phyloP scores from a whole-genome alignment of 1,284 basidiomycete genomes.

The Nidula niveotomentosa region DNA sequence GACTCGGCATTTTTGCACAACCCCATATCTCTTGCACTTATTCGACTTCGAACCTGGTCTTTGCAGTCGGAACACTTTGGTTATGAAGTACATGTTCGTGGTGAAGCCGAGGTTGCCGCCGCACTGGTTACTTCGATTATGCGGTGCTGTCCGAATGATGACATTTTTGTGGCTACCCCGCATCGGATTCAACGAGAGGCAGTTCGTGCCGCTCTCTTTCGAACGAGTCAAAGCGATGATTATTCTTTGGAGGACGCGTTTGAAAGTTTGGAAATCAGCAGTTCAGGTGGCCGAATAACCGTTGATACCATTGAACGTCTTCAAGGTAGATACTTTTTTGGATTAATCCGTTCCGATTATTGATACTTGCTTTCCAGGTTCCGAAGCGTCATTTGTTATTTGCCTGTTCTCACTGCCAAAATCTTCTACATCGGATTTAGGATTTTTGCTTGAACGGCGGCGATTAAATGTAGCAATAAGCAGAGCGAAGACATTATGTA shows the following conservation, averaged over 20 bases:
- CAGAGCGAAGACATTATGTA: conserved; percentile 46
- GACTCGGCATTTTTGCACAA: conserved; percentile 19
- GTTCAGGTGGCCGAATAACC: conserved; percentile 22
- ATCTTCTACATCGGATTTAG: conserved; percentile 31
- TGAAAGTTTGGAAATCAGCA: conserved; percentile 7
- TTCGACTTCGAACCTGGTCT: conserved; percentile 32
- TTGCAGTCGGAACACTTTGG: conserved; percentile 26
- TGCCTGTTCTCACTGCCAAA: conserved; percentile 47
- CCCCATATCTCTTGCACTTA: conserved; percentile 39
- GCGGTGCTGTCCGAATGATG: conserved; percentile 36
- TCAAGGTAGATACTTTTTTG: conserved; percentile 30
- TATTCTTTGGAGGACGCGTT: conserved; percentile 12
- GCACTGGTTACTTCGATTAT: conserved; percentile 35
- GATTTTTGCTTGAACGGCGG: conserved; percentile 43
- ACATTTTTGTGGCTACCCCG: conserved; percentile 49
- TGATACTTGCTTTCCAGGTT: conserved; percentile 26
- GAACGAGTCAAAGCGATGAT: conserved; percentile 10
- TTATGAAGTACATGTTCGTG: conserved; percentile 44
- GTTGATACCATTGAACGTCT: conserved; percentile 49
- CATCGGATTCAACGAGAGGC: conserved; percentile 48
- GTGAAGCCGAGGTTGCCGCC: conserved; percentile 44
- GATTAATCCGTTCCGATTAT: background rate
- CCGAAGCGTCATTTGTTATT: conserved; percentile 50
- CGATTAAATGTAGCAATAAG: conserved; percentile 51
- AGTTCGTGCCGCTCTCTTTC: conserved; percentile 35